Evolutionary conservation across 2,329 filamentous ascomycete genomes (phyloP), one percentile per base, ranked within the genome.

Genomic region (Fusarium falciforme): DNA sequence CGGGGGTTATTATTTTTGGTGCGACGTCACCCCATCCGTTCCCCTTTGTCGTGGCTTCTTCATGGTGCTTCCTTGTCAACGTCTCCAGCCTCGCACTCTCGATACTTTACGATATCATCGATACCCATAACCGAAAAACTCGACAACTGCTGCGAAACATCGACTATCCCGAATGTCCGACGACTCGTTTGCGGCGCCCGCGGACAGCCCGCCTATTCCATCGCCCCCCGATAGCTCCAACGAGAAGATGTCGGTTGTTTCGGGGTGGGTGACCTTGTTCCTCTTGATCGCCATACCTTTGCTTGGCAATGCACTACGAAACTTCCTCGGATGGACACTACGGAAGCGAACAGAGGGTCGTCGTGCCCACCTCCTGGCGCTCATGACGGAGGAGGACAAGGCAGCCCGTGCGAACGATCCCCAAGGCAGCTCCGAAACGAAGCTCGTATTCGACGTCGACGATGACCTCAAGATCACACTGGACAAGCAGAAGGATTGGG

Each of bases 261-360:
- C 72, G 27, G 64, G 70, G 25, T 49, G 76, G 22, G 60, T 68
- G 29, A 68, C 74, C 16, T 10, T 78, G 44, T 22, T 63, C 20
- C 20, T 78, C 61, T 16, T 80, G n/a, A 72, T 80, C 27, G 59
- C 76, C n/a, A 27, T 76, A 12, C 81, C 81, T 9, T n/a, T 72
- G 5, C n/a, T 80, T 20, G 57, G 78, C 12, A 68, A 55, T 2
- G 29, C 74, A 12, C 31, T 89, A 33, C 88, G 88, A 20, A 78
- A 80, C 8, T 74, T 82, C 5, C 75, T 91, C 25, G 92, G 92
- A 71, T 92, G 87, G 85, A 88, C 89, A 73, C 83, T 94, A 66
- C 86, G 85, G 63, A 90, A 87, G 79, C 91, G 90, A 80, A 92
- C 92, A 0, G 88, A 90, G 20, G 90, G 90, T 64, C 88, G 91